Conservation (phyloP, 176 grass and related monocot genomes). For the Aegilops tauschii region DNA sequence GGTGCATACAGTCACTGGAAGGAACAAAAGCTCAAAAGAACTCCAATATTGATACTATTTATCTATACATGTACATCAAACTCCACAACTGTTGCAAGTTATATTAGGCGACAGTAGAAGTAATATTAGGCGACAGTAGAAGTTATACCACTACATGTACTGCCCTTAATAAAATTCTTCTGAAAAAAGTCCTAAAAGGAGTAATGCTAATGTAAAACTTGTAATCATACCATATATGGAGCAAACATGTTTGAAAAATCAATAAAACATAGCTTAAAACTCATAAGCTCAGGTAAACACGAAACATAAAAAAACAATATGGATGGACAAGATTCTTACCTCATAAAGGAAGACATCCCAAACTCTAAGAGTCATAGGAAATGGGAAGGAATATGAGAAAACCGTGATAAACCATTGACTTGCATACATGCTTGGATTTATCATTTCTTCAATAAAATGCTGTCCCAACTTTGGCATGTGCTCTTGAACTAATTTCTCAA, state of each 20-base stretch:
- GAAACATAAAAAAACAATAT: slow-evolving; percentile 6
- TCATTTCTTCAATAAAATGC: slow-evolving; percentile 93
- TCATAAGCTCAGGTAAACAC: background rate
- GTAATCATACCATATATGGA: background rate
- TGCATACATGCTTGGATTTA: slow-evolving; percentile 97
- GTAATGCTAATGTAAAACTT: background rate
- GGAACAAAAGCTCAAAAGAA: background rate
- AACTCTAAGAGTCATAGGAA: slow-evolving; percentile 81
- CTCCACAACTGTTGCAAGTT: background rate
- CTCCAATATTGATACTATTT: background rate
- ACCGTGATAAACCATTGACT: slow-evolving; percentile 99
- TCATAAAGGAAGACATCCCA: slow-evolving; percentile 99
- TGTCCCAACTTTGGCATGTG: slow-evolving; percentile 79
- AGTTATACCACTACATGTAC: background rate
- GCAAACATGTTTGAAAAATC: slow-evolving; percentile 8
- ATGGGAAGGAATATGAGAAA: slow-evolving; percentile 90
- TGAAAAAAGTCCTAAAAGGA: background rate
- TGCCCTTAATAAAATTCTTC: background rate
- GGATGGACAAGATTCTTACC: slow-evolving; percentile 46
- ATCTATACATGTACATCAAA: background rate
- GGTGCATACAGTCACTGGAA: background rate
- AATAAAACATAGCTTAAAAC: background rate
- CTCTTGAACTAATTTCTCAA: slow-evolving; percentile 89
- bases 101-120: background rate
- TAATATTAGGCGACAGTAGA: background rate